Percentiles rank a stretch among this genome's conserved stretches.
phyloP scores from a whole-genome alignment of 2,329 filamentous ascomycete genomes.

The Exophiala bonariae region DNA sequence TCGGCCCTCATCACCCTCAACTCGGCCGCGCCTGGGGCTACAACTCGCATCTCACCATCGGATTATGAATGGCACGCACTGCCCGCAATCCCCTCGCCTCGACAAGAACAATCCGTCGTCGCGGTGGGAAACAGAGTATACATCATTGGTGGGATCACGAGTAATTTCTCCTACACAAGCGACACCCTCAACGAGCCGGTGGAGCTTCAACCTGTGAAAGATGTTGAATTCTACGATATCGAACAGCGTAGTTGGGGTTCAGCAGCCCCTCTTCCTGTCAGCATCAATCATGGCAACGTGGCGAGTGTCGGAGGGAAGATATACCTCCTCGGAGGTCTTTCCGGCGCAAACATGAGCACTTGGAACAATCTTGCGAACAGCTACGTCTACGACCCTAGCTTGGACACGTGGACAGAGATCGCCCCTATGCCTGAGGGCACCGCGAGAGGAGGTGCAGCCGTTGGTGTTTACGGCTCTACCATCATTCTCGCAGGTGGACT shows the following conservation, averaged over 20 bases:
- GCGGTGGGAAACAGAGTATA: too few species aligned
- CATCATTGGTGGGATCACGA: too few species aligned
- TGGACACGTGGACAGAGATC: slow-evolving; percentile 32
- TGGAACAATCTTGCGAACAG: slow-evolving; percentile 32
- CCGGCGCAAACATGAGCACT: slow-evolving; percentile 21
- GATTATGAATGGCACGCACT: too few species aligned
- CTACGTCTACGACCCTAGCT: slow-evolving; percentile 33
- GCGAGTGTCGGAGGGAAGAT: slow-evolving; percentile 38
- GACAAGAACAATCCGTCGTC: too few species aligned
- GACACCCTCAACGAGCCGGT: too few species aligned
- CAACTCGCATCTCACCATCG: too few species aligned
- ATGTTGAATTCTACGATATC: slow-evolving; percentile 2
- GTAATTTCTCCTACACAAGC: too few species aligned
- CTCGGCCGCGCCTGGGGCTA: too few species aligned
- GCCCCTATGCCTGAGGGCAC: slow-evolving; percentile 30
- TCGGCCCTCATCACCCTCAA: too few species aligned
- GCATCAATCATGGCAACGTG: slow-evolving; percentile 41
- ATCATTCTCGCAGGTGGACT: slow-evolving; percentile 44
- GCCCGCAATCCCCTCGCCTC: too few species aligned
- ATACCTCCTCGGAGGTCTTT: slow-evolving; percentile 42
- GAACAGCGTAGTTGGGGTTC: slow-evolving; percentile 31
- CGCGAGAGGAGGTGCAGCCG: slow-evolving; percentile 34
- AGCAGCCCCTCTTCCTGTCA: slow-evolving; percentile 30
- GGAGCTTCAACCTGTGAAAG: too few species aligned
- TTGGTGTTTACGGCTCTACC: slow-evolving; percentile 32